These are phyloP conservation scores for Alternaria gaisen DNA, from an alignment of 2,329 filamentous ascomycete genomes.

Conservation along the genomic window DNA sequence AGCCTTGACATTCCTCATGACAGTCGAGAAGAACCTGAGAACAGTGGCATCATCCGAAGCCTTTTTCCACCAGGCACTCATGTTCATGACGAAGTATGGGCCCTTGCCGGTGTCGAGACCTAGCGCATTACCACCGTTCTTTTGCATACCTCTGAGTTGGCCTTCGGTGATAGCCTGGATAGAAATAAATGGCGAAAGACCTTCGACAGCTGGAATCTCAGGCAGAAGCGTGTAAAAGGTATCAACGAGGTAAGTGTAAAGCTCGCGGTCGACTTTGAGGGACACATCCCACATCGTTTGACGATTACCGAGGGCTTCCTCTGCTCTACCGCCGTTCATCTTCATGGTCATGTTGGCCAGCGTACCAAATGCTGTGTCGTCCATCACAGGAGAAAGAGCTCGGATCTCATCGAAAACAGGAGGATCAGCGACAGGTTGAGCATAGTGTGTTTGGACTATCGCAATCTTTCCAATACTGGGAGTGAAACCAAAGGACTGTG, in stretches of 20 bases:
- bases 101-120: slow-evolving; percentile 32
- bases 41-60: slow-evolving; percentile 31
- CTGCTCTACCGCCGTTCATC: slow-evolving; percentile 28
- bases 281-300: slow-evolving; percentile 42
- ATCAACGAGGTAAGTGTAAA: slow-evolving; percentile 31
- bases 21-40: slow-evolving; percentile 25
- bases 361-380: slow-evolving; percentile 31
- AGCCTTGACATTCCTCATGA: slow-evolving; percentile 28
- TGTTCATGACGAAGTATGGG: slow-evolving; percentile 33
- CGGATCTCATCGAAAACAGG: slow-evolving; percentile 36
- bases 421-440: slow-evolving; percentile 29
- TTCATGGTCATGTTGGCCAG: slow-evolving; percentile 33
- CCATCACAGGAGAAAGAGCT: slow-evolving; percentile 31
- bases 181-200: slow-evolving; percentile 28
- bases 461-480: slow-evolving; percentile 31
- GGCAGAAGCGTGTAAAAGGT: slow-evolving; percentile 26
- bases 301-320: slow-evolving; percentile 25
- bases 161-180: slow-evolving; percentile 38
- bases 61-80: slow-evolving; percentile 27
- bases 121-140: slow-evolving; percentile 41
- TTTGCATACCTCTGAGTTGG: slow-evolving; percentile 33
- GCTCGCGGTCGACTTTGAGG: slow-evolving; percentile 36
- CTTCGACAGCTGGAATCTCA: slow-evolving; percentile 19
- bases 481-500: slow-evolving; percentile 11
- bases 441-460: slow-evolving; percentile 35